Evolutionary conservation across 2,329 filamentous ascomycete species (phyloP).

Genomic region (Penicillium corylophilum): DNA sequence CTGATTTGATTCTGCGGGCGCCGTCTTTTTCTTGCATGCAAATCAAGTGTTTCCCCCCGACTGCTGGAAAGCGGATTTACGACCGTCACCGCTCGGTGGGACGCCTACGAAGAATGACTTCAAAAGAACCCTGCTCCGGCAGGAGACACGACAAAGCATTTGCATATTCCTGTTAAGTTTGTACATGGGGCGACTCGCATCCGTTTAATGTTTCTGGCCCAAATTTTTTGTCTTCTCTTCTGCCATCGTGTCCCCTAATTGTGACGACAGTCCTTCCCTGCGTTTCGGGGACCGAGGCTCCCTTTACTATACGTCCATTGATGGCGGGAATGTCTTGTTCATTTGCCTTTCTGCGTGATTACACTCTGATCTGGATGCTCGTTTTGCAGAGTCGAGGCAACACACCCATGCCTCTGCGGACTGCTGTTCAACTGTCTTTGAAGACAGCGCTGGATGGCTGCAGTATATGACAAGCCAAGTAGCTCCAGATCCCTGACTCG

Average conservation of each 20-base stretch:
- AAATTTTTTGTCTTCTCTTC: slow-evolving; percentile 12
- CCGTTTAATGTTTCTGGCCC: slow-evolving; percentile 28
- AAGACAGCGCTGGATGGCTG: neutral
- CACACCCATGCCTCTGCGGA: neutral
- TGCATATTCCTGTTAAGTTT: slow-evolving; percentile 34
- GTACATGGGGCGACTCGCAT: slow-evolving; percentile 36
- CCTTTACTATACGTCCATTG: neutral
- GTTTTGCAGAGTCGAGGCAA: neutral
- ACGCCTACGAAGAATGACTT: slow-evolving; percentile 39
- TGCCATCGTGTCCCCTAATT: slow-evolving; percentile 6
- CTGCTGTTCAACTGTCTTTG: slow-evolving; percentile 3
- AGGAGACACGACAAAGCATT: slow-evolving; percentile 41
- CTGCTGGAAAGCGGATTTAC: slow-evolving; percentile 29
- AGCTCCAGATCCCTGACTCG: neutral
- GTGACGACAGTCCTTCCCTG: neutral
- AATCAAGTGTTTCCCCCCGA: slow-evolving; percentile 21
- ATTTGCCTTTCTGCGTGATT: neutral
- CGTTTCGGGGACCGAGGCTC: neutral
- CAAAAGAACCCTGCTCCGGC: slow-evolving; percentile 32
- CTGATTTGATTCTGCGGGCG: slow-evolving; percentile 19
- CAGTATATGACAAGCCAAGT: neutral
- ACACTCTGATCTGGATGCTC: neutral
- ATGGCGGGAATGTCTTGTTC: neutral
- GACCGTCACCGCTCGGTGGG: slow-evolving; percentile 27
- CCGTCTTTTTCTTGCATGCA: slow-evolving; percentile 25